A percentile compares a stretch with the other conserved stretches of the same genome.
Evolutionary conservation across 208 protist genomes (phyloP).

Genomic region (Leishmania aethiopica): DNA sequence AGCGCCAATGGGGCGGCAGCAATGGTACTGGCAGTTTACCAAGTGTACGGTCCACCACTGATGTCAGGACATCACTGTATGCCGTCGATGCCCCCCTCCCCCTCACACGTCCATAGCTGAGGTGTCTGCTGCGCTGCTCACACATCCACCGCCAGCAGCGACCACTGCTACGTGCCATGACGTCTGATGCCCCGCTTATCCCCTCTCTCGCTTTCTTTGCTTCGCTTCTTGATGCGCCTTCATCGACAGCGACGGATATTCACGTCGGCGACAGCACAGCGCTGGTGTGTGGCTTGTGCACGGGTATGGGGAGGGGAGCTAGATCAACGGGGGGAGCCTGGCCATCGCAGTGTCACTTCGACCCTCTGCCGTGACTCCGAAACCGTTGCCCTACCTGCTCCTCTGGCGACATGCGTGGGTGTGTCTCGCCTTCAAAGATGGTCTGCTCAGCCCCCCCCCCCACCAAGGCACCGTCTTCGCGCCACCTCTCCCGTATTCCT

Average conservation of each 20-base stretch:
- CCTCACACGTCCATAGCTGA: too few species aligned
- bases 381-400: not conserved
- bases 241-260: not conserved
- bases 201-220: not conserved
- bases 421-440: not conserved
- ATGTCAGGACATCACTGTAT: not conserved
- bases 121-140: too few species aligned
- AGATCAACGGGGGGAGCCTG: not conserved
- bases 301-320: not conserved
- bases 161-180: not conserved
- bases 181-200: not conserved
- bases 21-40: not conserved
- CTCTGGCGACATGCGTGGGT: not conserved
- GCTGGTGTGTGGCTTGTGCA: not conserved
- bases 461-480: not conserved
- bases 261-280: not conserved
- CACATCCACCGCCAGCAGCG: not conserved
- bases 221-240: not conserved
- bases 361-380: not conserved
- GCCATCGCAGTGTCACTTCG: not conserved
- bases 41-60: not conserved
- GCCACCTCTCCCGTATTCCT: not conserved
- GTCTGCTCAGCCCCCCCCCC: not conserved
- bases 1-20: not conserved
- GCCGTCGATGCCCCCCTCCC: not conserved